Evolutionary conservation across 139 green algal species (phyloP).

Genomic region (Nannochloris sp.): DNA sequence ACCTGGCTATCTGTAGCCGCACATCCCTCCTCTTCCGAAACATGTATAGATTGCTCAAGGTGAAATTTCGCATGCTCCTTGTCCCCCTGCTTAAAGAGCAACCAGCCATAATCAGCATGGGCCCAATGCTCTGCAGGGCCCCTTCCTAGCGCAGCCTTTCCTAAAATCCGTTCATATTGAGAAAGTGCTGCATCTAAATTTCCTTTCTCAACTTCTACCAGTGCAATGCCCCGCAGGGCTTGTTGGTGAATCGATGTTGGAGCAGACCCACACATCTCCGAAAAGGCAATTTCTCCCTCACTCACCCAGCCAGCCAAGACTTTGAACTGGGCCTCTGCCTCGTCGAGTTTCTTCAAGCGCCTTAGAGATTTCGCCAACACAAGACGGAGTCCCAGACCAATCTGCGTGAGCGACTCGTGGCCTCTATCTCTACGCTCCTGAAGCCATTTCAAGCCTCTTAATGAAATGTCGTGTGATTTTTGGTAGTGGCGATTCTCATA

Average conservation of each 20-base stretch:
- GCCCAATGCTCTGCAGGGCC: conserved; percentile 62
- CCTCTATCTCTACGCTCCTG: conserved; percentile 25
- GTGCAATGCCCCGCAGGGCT: conserved; percentile 45
- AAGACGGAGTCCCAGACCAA: conserved; percentile 42
- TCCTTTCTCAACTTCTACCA: conserved; percentile 42
- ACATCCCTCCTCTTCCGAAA: conserved; percentile 13
- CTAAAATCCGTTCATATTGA: conserved; percentile 70
- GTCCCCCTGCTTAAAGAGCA: conserved; percentile 52
- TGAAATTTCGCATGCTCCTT: conserved; percentile 31
- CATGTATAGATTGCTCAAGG: conserved; percentile 34
- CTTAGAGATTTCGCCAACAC: conserved; percentile 37
- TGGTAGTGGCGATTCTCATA: conserved; percentile 45
- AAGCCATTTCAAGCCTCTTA: conserved; percentile 21
- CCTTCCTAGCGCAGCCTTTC: conserved; percentile 43
- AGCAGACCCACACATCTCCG: conserved; percentile 48
- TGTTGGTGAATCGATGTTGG: conserved; percentile 62
- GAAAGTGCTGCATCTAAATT: conserved; percentile 32
- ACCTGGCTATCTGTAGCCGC: conserved; percentile 38
- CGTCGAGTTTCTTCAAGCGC: conserved; percentile 37
- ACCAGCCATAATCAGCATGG: conserved; percentile 61
- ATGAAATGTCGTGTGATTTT: conserved; percentile 20
- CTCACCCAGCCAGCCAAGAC: conserved; percentile 45
- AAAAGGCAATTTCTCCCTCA: conserved; percentile 61
- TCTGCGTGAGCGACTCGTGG: conserved; percentile 42
- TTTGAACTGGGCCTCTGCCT: conserved; percentile 43